Evolutionary conservation across 306 rosid species (phyloP).

Genomic region (Prunus salicina): DNA sequence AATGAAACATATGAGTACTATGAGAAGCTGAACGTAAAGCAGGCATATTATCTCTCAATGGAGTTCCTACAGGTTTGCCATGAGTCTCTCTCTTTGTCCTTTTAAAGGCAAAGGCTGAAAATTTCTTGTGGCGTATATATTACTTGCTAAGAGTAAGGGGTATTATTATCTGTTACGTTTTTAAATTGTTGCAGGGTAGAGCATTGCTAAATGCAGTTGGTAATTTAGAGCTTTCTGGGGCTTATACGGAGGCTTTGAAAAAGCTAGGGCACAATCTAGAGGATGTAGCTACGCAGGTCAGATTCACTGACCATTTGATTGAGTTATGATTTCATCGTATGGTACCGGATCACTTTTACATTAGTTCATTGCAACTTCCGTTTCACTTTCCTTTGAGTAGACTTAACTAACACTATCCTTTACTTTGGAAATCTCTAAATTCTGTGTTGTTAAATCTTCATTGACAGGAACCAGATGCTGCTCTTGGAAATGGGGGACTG

Average conservation of each 20-base stretch:
- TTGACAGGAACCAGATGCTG: slow-evolving; percentile 94
- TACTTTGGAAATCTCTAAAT: slow-evolving; percentile 14
- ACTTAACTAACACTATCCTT: background rate
- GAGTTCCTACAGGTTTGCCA: slow-evolving; percentile 83
- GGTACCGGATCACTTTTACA: background rate
- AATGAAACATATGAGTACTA: slow-evolving; percentile 74
- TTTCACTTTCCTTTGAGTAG: background rate
- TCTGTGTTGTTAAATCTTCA: slow-evolving; percentile 28
- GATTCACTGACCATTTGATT: slow-evolving; percentile 13
- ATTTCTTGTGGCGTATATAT: slow-evolving; percentile 7
- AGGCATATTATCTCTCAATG: slow-evolving; percentile 98
- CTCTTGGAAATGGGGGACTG: slow-evolving; percentile 98
- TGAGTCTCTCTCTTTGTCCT: background rate
- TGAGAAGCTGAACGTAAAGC: slow-evolving; percentile 73
- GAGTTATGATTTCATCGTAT: background rate
- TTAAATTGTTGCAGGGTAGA: slow-evolving; percentile 56
- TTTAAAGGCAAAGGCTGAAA: background rate
- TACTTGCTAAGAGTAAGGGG: background rate
- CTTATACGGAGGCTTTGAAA: slow-evolving; percentile 85
- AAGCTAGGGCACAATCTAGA: slow-evolving; percentile 77
- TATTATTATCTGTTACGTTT: background rate
- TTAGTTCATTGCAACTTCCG: background rate
- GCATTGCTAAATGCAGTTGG: slow-evolving; percentile 93
- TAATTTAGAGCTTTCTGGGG: slow-evolving; percentile 82
- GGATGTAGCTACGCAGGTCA: slow-evolving; percentile 68